A percentile compares a stretch with the other conserved stretches of the same genome.
phyloP scores from a whole-genome alignment of 768 basidiomycete species.

The Leucocoprinus birnbaumii region DNA sequence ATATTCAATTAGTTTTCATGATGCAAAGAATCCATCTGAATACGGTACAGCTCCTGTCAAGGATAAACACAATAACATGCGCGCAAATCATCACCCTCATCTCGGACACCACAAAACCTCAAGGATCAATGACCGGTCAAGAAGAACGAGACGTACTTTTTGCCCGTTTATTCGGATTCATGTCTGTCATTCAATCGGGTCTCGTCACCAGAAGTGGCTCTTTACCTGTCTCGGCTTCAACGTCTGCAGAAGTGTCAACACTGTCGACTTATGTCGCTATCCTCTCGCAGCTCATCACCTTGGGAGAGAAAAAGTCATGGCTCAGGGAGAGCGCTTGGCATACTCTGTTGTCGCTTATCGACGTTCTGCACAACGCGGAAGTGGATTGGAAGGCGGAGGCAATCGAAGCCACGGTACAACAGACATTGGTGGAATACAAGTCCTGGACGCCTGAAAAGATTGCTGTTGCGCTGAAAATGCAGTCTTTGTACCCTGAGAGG shows the following conservation, averaged over 20 bases:
- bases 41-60: slow-evolving; percentile 66
- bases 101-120: slow-evolving; percentile 64
- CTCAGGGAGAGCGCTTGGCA: slow-evolving; percentile 91
- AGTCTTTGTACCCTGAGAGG: slow-evolving; percentile 52
- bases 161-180: slow-evolving; percentile 88
- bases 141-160: slow-evolving; percentile 94
- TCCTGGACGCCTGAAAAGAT: slow-evolving; percentile 89
- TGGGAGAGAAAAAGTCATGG: slow-evolving; percentile 89
- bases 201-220: slow-evolving; percentile 65
- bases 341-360: slow-evolving; percentile 63
- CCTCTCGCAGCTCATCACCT: slow-evolving; percentile 54
- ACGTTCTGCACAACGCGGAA: slow-evolving; percentile 52
- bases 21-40: not conserved
- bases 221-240: slow-evolving; percentile 49
- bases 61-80: slow-evolving; percentile 75
- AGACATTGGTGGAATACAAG: slow-evolving; percentile 50
- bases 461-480: slow-evolving; percentile 72
- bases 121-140: slow-evolving; percentile 80
- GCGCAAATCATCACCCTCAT: slow-evolving; percentile 76
- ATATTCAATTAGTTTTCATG: slow-evolving; percentile 20
- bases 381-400: slow-evolving; percentile 74
- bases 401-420: slow-evolving; percentile 43
- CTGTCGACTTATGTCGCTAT: slow-evolving; percentile 55
- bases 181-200: slow-evolving; percentile 81
- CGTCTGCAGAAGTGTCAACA: slow-evolving; percentile 52